Evolutionary conservation across 306 rosid species (phyloP), one percentile per base, ranked within the genome.

Genomic region (Cajanus cajan): DNA sequence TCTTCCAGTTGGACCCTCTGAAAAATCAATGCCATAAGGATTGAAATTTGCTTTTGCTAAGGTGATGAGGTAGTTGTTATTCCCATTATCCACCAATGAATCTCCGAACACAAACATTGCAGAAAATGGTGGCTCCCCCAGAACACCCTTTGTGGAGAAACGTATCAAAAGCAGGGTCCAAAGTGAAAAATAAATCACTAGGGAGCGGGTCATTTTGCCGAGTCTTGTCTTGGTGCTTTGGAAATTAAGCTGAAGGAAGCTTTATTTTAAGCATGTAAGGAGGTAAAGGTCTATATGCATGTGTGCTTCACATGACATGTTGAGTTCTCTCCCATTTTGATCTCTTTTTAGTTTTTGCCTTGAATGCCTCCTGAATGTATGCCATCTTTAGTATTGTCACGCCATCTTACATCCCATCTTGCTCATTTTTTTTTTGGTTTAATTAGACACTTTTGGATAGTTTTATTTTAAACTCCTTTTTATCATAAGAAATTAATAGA

Each of bases 71-170:
- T 13, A 3, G 61, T 86, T 83, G 76, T 86, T 86, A 18, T 80
- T 83, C 24, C 84, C 87, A 61, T 33, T 19, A 64, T 86, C 87
- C 15, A 77, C 58, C 7, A 86, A n/a, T 8, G 83, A 86, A 77
- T 86, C 85, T 43, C 87, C 85, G 41, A 86, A 86, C 45, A 86
- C 90, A 84, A 74, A 84, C 78, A 83, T 78, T 13, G 86, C 79
- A 5, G 87, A 31, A 72, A 73, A 78, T 4, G 41, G 57, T 68
- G 68, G 77, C 1, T 22, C 41, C 37, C 68, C 84, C 2, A 21
- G 0, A 6, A 58, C 69, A 28, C 8, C 59, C n/a, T 78, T 39
- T 7, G 45, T 2, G 0, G 45, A 54, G 21, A 64, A 50, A 78
- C 15, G 24, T 2, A 74, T 13, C 52, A 84, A 74, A 78, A 81